These are phyloP conservation scores for Mucor piriformis DNA, from an alignment of 371 early-diverging fungal genomes.

Conservation along the genomic window DNA sequence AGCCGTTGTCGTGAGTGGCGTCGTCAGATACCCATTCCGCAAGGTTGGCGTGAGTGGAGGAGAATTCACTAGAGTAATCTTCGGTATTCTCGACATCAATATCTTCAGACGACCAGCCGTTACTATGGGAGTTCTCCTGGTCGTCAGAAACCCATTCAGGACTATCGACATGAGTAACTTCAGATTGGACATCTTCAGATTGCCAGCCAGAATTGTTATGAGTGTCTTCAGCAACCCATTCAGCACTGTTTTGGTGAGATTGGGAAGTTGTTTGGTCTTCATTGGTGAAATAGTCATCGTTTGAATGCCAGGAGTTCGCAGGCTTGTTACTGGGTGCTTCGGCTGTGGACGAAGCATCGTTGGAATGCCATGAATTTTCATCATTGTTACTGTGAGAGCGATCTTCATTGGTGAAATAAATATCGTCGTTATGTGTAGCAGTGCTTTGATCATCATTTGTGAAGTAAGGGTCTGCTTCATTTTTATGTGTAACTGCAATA, in stretches of 20 bases:
- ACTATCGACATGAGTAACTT: background rate
- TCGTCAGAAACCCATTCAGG: constrained; percentile 3
- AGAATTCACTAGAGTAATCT: constrained; percentile 14
- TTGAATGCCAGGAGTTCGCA: constrained; percentile 4
- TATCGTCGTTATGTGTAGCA: background rate
- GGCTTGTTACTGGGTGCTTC: constrained; percentile 6
- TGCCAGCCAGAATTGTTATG: constrained; percentile 29
- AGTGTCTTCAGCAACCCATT: constrained; percentile 26
- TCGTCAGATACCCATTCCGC: constrained; percentile 7
- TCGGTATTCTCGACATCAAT: constrained; percentile 6
- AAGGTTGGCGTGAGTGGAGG: background rate
- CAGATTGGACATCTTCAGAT: constrained; percentile 13
- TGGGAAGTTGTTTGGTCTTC: constrained; percentile 14
- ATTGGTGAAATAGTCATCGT: constrained; percentile 35
- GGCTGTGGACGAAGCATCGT: constrained; percentile 20
- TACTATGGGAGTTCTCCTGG: background rate
- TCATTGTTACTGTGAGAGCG: constrained; percentile 2
- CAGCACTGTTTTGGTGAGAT: constrained; percentile 17
- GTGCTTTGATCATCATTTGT: constrained; percentile 22
- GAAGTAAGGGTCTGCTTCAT: constrained; percentile 24
- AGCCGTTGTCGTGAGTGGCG: background rate
- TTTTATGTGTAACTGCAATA: constrained; percentile 40
- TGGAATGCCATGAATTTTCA: constrained; percentile 5
- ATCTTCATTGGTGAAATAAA: constrained; percentile 23
- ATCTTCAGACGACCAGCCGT: constrained; percentile 15